These are phyloP conservation scores for Pelargonium citronellum DNA, from an alignment of 441 rosid species.

Conservation along the genomic window DNA sequence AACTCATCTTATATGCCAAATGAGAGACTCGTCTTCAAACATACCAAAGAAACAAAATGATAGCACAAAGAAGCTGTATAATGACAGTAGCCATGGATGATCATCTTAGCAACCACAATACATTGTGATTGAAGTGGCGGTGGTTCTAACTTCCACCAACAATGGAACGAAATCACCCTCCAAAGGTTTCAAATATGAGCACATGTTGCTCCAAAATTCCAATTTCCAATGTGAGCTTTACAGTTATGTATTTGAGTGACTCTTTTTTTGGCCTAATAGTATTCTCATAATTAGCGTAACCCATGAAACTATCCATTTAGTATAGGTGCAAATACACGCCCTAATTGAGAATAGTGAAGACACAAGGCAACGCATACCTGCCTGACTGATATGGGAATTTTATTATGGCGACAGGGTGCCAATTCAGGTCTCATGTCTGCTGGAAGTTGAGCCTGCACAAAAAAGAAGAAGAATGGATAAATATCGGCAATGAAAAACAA, in stretches of 20 bases:
- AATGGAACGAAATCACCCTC: conserved; percentile 9
- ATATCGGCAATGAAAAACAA: conserved; percentile 19
- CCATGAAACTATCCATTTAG: conserved; percentile 7
- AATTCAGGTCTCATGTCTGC: conserved; percentile 73
- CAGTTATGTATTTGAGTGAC: neutral
- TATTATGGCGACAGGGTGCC: conserved; percentile 69
- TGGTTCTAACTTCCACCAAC: neutral
- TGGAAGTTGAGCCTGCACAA: conserved; percentile 81
- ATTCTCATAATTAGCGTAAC: conserved; percentile 1
- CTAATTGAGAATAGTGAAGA: conserved; percentile 15
- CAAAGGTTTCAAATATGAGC: conserved; percentile 1
- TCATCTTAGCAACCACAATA: conserved; percentile 5
- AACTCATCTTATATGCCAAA: neutral
- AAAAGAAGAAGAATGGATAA: conserved; percentile 4
- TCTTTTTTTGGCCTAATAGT: conserved; percentile 3
- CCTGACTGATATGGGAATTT: conserved; percentile 76
- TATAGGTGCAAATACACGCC: neutral
- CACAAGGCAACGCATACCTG: conserved; percentile 50
- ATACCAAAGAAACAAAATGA: conserved; percentile 1
- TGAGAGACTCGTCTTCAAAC: neutral
- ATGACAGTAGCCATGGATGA: neutral
- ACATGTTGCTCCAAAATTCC: neutral
- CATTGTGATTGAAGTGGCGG: neutral
- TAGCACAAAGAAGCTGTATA: too few species aligned
- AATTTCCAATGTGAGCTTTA: neutral